Base-by-base conservation (phyloP, 371 early-diverging fungal genomes). In the Circinella minor region DNA sequence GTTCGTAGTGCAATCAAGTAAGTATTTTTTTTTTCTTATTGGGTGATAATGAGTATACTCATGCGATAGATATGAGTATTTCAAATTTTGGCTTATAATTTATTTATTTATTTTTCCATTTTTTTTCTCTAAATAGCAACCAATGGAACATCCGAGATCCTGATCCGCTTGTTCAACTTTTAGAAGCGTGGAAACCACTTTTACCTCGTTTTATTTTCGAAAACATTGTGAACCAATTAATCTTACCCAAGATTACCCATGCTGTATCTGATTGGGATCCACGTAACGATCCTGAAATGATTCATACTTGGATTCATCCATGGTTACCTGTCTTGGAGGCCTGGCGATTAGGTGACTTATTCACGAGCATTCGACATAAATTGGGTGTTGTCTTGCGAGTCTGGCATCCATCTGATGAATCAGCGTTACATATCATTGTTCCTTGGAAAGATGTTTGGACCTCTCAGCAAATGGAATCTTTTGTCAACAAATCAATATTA, bases 251-350 rank as follows among this genome's bases (percentile, higher is more conserved):
- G 68, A 81, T 95, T 4, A 66, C 70, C 10, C 76, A 81, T 34
- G 90, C 86, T 9, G 83, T 95, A 8, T 85, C 89, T 1, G 77
- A 82, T 13, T 94, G 92, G 93, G 86, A 88, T 60, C 93, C 93
- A 4, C 84, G 84, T n/a, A 73, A 76, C n/a, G 90, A 91, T 65
- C 75, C 81, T 0, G 84, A 85, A n/a, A 85, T 88, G 85, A 78
- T 93, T 3, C 93, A 94, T 69, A 84, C 85, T 0, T 94, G 93
- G 93, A 74, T 94, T n/a, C 92, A 91, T 74, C 94, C 95, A 1
- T 95, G 96, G 96, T 78, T 94, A 15, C 91, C 93, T 1, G 72
- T 90, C n/a, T 69, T 94, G 6, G 86, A 80, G 43, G 82, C 81
- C 34, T 85, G 86, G 68, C 76, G 81, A 43, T 69, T 93, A 43